phyloP scores from a whole-genome alignment of 2,329 filamentous ascomycete species.

The Trichoderma atrobrunneum region DNA sequence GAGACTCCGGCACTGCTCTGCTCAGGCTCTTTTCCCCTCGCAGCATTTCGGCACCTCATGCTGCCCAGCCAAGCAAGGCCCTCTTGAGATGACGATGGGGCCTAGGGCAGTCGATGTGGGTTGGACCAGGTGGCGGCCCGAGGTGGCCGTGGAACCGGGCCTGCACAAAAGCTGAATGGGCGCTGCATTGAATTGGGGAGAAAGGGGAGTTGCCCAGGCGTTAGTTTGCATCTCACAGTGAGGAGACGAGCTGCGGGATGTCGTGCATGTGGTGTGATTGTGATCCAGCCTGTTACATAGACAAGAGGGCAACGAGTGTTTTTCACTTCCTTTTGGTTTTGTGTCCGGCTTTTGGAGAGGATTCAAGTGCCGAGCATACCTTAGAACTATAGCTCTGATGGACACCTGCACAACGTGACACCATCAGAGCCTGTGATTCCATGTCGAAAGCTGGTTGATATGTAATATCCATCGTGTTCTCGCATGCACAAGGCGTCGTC shows the following conservation, averaged over 20 bases:
- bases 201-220: not conserved
- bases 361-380: not conserved
- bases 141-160: slow-evolving; percentile 17
- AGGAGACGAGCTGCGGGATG: slow-evolving; percentile 13
- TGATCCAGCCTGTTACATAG: not conserved
- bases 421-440: not conserved
- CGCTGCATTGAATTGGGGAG: not conserved
- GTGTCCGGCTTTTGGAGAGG: not conserved
- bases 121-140: slow-evolving; percentile 17
- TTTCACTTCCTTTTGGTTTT: not conserved
- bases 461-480: not conserved
- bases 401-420: not conserved
- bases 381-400: not conserved
- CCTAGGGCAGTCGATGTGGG: slow-evolving; percentile 9
- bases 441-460: not conserved
- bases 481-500: not conserved
- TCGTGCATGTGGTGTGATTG: slow-evolving; percentile 17
- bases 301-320: not conserved
- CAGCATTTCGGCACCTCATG: not conserved
- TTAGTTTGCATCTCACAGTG: slow-evolving; percentile 14
- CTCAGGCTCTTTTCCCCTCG: not conserved
- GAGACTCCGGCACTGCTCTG: not conserved
- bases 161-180: slow-evolving; percentile 6
- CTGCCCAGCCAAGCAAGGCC: not conserved
- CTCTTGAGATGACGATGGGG: slow-evolving; percentile 11